Conservation (phyloP, 495 filamentous ascomycete species). For the Aspergillus hancockii region DNA sequence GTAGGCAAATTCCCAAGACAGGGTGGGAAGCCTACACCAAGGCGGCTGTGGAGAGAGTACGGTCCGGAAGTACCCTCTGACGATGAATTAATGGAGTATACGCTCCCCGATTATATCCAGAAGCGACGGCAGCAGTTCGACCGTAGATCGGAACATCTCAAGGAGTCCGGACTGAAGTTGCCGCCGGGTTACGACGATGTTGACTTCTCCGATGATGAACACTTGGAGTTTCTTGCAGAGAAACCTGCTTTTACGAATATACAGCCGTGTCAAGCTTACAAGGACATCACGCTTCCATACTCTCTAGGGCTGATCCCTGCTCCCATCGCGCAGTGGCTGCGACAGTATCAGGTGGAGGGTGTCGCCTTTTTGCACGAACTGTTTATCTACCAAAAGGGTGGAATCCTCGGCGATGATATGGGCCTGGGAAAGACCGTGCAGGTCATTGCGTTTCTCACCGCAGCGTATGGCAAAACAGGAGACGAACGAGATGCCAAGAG, state of each 20-base stretch:
- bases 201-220: conserved; percentile 85
- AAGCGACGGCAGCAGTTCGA: conserved; percentile 54
- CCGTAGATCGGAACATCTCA: conserved; percentile 53
- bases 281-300: conserved; percentile 71
- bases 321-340: conserved; percentile 87
- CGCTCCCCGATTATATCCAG: conserved; percentile 59
- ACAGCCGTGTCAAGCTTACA: conserved; percentile 64
- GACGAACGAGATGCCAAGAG: conserved; percentile 85
- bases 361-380: conserved; percentile 82
- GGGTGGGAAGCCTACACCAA: conserved; percentile 17
- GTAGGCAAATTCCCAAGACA: conserved; percentile 33
- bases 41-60: conserved; percentile 33
- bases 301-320: conserved; percentile 87
- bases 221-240: conserved; percentile 61
- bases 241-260: conserved; percentile 66
- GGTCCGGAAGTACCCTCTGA: conserved; percentile 48
- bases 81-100: conserved; percentile 59
- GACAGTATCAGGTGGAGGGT: conserved; percentile 88
- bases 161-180: conserved; percentile 68
- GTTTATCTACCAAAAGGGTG: conserved; percentile 91
- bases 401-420: conserved; percentile 95
- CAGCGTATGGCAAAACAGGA: conserved; percentile 91
- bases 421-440: conserved; percentile 96
- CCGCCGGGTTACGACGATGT: conserved; percentile 81
- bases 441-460: conserved; percentile 91